phyloP scores from a whole-genome alignment of 495 filamentous ascomycete genomes.

The Penicillium roqueforti region DNA sequence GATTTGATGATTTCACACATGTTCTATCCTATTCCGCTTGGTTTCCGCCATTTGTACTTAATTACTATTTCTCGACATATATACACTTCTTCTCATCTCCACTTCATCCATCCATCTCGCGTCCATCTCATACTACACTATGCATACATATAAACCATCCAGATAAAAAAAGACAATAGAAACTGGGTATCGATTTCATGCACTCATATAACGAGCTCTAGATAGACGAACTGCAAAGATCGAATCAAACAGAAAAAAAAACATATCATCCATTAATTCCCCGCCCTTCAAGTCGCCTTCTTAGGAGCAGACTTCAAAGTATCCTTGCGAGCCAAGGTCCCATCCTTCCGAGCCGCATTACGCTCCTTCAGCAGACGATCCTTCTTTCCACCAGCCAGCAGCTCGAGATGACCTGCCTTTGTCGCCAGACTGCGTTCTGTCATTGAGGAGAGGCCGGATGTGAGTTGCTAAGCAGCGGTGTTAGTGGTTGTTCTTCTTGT shows the following conservation, averaged over 20 bases:
- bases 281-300: not conserved
- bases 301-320: constrained; percentile 5
- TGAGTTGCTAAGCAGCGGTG: constrained; percentile 50
- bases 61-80: not conserved
- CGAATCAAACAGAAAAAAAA: not conserved
- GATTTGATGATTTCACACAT: constrained; percentile 21
- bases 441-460: constrained; percentile 56
- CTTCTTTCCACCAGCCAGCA: constrained; percentile 64
- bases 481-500: not conserved
- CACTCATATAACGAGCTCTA: constrained; percentile 11
- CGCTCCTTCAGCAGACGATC: constrained; percentile 31
- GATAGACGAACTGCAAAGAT: not conserved
- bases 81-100: not conserved
- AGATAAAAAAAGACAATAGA: not conserved
- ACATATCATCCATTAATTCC: not conserved
- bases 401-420: constrained; percentile 69
- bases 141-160: not conserved
- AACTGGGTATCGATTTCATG: constrained; percentile 31
- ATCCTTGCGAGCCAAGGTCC: not conserved
- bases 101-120: not conserved
- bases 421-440: constrained; percentile 64
- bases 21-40: not conserved
- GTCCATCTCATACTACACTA: not conserved
- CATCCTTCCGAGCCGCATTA: constrained; percentile 9
- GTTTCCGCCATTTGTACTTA: constrained; percentile 12